These are phyloP conservation scores for Cladosporium sp. DNA, from an alignment of 2,329 filamentous ascomycete species.

Conservation along the genomic window DNA sequence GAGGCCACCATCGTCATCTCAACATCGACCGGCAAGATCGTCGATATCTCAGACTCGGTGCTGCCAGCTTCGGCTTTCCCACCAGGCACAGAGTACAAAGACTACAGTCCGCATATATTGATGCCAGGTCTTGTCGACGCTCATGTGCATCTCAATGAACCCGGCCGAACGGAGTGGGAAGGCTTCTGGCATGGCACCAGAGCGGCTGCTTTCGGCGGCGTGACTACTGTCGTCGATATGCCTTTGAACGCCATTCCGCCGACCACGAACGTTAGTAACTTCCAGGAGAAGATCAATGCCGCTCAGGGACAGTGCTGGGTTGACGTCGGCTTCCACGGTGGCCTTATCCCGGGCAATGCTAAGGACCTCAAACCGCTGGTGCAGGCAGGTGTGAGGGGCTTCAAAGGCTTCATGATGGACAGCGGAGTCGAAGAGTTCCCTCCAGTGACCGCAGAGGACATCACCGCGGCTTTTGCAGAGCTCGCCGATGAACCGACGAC, in stretches of 20 bases:
- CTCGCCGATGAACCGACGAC: conserved; percentile 78
- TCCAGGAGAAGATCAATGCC: conserved; percentile 79
- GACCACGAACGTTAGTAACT: conserved; percentile 77
- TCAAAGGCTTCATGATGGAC: conserved; percentile 97
- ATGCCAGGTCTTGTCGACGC: conserved; percentile 91
- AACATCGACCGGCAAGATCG: conserved; percentile 73
- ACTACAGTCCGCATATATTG: conserved; percentile 79
- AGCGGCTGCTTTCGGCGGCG: conserved; percentile 89
- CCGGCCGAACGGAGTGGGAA: conserved; percentile 95
- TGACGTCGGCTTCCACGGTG: conserved; percentile 97
- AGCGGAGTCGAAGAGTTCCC: conserved; percentile 97
- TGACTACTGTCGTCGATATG: conserved; percentile 97
- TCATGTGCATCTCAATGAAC: conserved; percentile 96
- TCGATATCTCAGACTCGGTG: conserved; percentile 65
- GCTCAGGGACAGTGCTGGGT: conserved; percentile 90
- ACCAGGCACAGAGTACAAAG: conserved; percentile 62
- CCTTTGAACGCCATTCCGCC: conserved; percentile 94
- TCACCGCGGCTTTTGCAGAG: conserved; percentile 70
- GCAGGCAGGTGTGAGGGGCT: conserved; percentile 79
- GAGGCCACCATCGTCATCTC: conserved; percentile 81
- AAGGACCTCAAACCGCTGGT: conserved; percentile 73
- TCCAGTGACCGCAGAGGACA: conserved; percentile 73
- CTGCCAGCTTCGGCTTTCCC: conserved; percentile 74
- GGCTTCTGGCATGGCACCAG: conserved; percentile 93
- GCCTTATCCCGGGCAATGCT: conserved; percentile 84